Base-by-base conservation (phyloP, 306 rosid genomes). In the Morella rubra region DNA sequence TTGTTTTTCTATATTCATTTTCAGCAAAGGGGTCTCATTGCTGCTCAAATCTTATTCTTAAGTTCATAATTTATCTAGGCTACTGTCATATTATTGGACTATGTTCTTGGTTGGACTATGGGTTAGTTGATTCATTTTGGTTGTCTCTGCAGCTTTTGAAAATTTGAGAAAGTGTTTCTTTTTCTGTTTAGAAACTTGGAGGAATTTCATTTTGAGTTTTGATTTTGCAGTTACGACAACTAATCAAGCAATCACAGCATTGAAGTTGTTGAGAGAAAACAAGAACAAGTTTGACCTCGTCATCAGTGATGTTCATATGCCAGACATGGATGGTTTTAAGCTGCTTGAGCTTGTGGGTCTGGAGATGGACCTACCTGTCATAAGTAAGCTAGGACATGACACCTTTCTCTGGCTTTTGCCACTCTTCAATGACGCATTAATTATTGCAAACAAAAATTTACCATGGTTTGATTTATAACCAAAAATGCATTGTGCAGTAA, bases 291-390 rank as follows among this genome's bases (percentile, higher is more conserved):
- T 91, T 81, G 99, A 96, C 83, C 86, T 96, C 62, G 99, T 96
- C 64, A 96, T 93, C 85, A 96, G 98, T 72, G 99, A 93, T 80
- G 99, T 96, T 19, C 96, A 96, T 73, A 96, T 96, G 99, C 99
- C 99, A 44, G 98, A 96, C 85, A 96, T 96, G 99, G 99, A 96
- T 85, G 99, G 99, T 79, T 96, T 96, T 80, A 96, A 93, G 91
- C 85, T 96, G 71, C 97, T 96, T 72, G 99, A 96, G 86, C 96
- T 89, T 53, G 94, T 96, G 32, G 98, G 99, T 64, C 96, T 96
- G 71, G 99, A 96, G 81, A 96, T 96, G 99, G 99, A 93, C 87
- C 97, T 96, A 75, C 99, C 99, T 65, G 99, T 96, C 77, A 92
- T 96, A 82, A 96, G 99, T 96, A 81, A 88, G 91, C 60, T 32